Base-by-base conservation (phyloP, 768 basidiomycete species). In the Tephrocybe sp. region DNA sequence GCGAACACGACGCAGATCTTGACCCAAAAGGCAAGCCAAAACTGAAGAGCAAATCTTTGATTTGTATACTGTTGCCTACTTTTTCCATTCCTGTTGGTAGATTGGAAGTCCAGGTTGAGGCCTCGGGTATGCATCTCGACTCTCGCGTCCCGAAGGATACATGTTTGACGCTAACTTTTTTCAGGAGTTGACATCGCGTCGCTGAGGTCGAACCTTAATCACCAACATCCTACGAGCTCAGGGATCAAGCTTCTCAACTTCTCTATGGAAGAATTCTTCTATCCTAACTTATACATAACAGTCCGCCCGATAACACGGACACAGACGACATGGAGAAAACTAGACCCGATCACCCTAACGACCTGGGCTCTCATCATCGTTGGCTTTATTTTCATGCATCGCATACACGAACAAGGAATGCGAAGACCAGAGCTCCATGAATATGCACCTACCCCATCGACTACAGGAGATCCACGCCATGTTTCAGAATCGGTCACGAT, bases 71-170 rank as follows among this genome's bases (percentile, higher is more conserved):
- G 38, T 62, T 91, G 37, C 89, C 89, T 7, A 79, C 80, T n/a
- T 91, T 91, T 58, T 63, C 79, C 3, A 66, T 89, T n/a, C 80
- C 86, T 6, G 69, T 91, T 36, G 82, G 83, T 38, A 72, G 74
- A 60, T 65, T 90, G 50, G 82, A 86, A 59, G 84, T 88, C 1
- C 70, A 71, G 18, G 62, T 91, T 42, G 80, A 82, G 40, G 62
- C 65, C 16, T 58, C 74, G 55, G 84, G 88, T 86, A 62, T 52
- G 79, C 11, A 13, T 29, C 16, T 34, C 12, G 15, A 18, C 23
- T 2, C 39, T 12, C 16, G 12, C 15, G 16, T 5, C 19, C 8
- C 21, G 15, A 25, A 45, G n/a, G 8, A 41, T 19, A 3, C 8
- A 33, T 9, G 11, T n/a, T 36, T 34, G 25, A 12, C 33, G 31